Evolutionary conservation across 2,329 filamentous ascomycete species (phyloP), one percentile per base, ranked within the genome.

Genomic region (Colletotrichum abscissum): DNA sequence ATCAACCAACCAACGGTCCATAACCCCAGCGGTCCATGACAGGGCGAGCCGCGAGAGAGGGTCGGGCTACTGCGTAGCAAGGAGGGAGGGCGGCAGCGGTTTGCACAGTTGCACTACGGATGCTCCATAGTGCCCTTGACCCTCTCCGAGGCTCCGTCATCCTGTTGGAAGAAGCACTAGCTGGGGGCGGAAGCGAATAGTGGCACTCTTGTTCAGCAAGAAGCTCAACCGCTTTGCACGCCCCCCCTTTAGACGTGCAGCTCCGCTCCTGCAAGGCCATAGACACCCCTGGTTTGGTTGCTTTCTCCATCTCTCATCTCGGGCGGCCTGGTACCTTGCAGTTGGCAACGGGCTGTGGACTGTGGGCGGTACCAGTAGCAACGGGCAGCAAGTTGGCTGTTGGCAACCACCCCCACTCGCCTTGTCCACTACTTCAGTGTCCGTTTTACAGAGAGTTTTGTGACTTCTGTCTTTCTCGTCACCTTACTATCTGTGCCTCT

Each of bases 1-100:
- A 72, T 67, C 68, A 72, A 67, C 72, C 72, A 74, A 74, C 72
- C 72, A 74, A 70, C 66, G 38, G 59, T 38, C 35, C 54, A 64
- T 12, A 19, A 65, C 67, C 67, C 60, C 60, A 19, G 70, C 12
- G 26, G 14, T 70, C 35, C 60, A 55, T 57, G 59, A 73, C 69
- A 68, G 58, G 58, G 33, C 58, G 54, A 66, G 55, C 42, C 38
- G 54, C 54, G 24, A 26, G 55, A 28, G 42, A 49, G 42, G 42
- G 16, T 7, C 42, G 30, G 14, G 35, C 35, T 14, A 42, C 35
- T 5, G 35, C 14, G 35, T 19, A 19, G 19, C 42, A 49, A 7
- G 42, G 42, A 49, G 49, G 55, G 33, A 72, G 69, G 67, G 64
- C 56, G 28, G 46, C 35, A 59, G 64, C 56, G 28, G 46, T 56